Evolutionary conservation across 108 stramenopile species (phyloP), one percentile per base, ranked within the genome.

Genomic region (Nitzschia sp.): DNA sequence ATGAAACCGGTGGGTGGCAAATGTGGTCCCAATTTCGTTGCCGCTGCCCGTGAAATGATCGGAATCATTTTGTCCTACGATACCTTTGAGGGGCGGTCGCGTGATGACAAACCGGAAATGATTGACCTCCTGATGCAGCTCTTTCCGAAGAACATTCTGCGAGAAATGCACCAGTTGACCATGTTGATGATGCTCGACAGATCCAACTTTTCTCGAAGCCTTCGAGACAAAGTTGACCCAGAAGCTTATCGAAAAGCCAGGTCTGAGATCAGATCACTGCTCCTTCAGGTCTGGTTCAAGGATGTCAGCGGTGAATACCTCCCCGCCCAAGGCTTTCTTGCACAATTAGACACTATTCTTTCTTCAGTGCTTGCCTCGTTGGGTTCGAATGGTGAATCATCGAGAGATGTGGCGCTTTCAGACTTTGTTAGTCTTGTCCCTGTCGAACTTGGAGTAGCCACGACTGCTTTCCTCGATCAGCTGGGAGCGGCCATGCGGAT

Each of bases 1-100:
- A 90, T 95, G 89, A 90, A 92, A 75, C 64, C 53, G 19, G 59
- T 77, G 38, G 80, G 86, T 6, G 75, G 76, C 18, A 55, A 59
- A 46, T 62, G 80, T 58, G 55, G 47, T n/a, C 67, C 31, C 35
- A 23, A 59, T 1, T 87, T 84, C 34, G 23, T 77, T 15, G 11
- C 21, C 0, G 63, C 59, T 3, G 79, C 79, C 9, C 66, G 74
- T 17, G 61, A 59, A 25, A 49, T 82, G 23, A 68, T 86, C 31
- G 21, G 29, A 3, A 78, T 78, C 33, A 67, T 85, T 35, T 36
- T 72, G 17, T 31, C 33, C 8, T 61, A 81, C 35, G 74, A 78
- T 0, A 47, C n/a, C 15, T 71, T 78, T 32, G 51, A 67, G 11
- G 29, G 47, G 30, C 24, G 51, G 19, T 54, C 60, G 31, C 55